Conservation (phyloP, 1,139 yeast species). For the Candida mesenterica region DNA sequence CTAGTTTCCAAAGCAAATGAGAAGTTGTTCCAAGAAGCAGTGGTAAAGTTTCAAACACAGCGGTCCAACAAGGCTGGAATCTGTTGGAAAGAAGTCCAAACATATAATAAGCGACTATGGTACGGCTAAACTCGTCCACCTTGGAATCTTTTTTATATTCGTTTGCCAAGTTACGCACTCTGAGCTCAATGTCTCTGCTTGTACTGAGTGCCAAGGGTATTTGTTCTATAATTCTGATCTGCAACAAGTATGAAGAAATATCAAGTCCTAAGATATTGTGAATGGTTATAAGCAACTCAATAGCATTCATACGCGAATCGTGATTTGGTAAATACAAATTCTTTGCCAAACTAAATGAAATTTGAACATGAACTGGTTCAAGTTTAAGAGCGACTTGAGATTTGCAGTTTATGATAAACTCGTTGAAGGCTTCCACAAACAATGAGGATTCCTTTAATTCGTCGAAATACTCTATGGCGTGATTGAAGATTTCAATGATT, state of each 20-base stretch:
- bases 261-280: conserved; percentile 24
- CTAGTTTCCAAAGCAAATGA: conserved; percentile 55
- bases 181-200: conserved; percentile 71
- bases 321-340: conserved; percentile 49
- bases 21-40: conserved; percentile 43
- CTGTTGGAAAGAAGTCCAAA: conserved; percentile 74
- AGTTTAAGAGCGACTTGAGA: conserved; percentile 2
- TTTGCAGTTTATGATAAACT: conserved; percentile 13
- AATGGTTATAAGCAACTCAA: conserved; percentile 38
- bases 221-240: conserved; percentile 63
- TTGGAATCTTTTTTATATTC: conserved; percentile 43
- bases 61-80: conserved; percentile 86
- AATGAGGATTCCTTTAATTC: conserved; percentile 20
- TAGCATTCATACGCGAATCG: conserved; percentile 44
- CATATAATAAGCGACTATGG: conserved; percentile 52
- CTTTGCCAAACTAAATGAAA: conserved; percentile 16
- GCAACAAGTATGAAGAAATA: conserved; percentile 32
- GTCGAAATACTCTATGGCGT: conserved; percentile 13
- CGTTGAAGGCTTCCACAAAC: conserved; percentile 21
- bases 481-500: conserved; percentile 7
- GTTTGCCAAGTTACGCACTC: conserved; percentile 62
- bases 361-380: conserved; percentile 1
- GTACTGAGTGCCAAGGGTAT: conserved; percentile 68
- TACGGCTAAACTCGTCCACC: conserved; percentile 32
- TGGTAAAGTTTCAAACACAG: conserved; percentile 62